phyloP scores from a whole-genome alignment of 768 basidiomycete species.

The Leccinum longicurvipes region DNA sequence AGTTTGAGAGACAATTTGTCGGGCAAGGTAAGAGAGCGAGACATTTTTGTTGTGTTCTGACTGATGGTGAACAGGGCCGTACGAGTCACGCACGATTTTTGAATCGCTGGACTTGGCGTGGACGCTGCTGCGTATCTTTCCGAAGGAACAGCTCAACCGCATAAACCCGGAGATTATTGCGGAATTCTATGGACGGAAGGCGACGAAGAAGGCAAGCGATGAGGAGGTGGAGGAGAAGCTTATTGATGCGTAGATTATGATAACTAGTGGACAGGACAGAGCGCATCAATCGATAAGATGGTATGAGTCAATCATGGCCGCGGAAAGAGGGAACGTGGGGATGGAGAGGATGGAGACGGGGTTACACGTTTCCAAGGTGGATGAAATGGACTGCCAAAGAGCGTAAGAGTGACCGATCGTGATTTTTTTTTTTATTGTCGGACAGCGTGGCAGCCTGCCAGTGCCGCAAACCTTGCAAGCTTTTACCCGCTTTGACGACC shows the following conservation, averaged over 20 bases:
- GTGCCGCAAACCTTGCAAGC: slow-evolving; percentile 8
- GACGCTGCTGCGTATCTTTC: slow-evolving; percentile 96
- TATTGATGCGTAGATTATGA: slow-evolving; percentile 54
- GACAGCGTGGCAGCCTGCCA: slow-evolving; percentile 35
- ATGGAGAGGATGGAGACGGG: neutral
- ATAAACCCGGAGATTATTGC: slow-evolving; percentile 95
- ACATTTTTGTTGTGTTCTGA: accelerated
- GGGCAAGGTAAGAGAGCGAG: slow-evolving; percentile 72
- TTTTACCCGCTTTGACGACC: slow-evolving; percentile 23
- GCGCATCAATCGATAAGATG: slow-evolving; percentile 23
- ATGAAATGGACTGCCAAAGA: slow-evolving; percentile 21
- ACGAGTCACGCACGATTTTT: slow-evolving; percentile 94
- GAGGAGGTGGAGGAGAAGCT: slow-evolving; percentile 46
- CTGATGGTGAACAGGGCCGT: slow-evolving; percentile 56
- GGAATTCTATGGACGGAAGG: slow-evolving; percentile 89
- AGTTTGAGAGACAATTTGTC: slow-evolving; percentile 97
- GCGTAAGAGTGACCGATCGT: slow-evolving; percentile 22
- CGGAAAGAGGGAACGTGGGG: slow-evolving; percentile 15
- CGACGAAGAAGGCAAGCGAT: slow-evolving; percentile 56
- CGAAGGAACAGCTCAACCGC: slow-evolving; percentile 96
- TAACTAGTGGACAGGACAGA: neutral
- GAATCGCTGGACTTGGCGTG: slow-evolving; percentile 97
- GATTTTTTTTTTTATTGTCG: slow-evolving; percentile 14
- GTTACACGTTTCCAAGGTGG: slow-evolving; percentile 15
- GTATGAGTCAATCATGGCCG: slow-evolving; percentile 12